These are phyloP conservation scores for Microcyclospora tardicrescens DNA, from an alignment of 2,329 filamentous ascomycete genomes.

Conservation along the genomic window DNA sequence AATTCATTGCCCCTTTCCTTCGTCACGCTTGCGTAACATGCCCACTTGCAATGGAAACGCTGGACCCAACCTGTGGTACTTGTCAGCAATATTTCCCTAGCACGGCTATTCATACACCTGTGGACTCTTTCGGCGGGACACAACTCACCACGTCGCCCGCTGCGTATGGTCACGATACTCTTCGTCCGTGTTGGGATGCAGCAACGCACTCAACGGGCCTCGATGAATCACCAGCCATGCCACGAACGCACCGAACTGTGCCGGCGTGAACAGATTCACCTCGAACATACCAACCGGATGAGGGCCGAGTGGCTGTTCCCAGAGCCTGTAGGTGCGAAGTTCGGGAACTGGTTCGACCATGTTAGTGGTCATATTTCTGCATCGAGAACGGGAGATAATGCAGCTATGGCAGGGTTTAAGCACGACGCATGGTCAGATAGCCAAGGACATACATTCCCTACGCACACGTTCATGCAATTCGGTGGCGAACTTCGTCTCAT, in stretches of 20 bases:
- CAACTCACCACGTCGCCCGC: constrained; percentile 49
- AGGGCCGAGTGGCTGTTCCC: constrained; percentile 65
- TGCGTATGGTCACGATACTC: constrained; percentile 51
- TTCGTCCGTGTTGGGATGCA: constrained; percentile 73
- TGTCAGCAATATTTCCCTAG: neutral
- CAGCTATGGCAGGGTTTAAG: neutral
- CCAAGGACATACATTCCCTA: constrained; percentile 50
- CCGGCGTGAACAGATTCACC: constrained; percentile 71
- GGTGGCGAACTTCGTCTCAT: constrained; percentile 53
- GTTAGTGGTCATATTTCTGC: neutral
- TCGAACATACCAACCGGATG: constrained; percentile 86
- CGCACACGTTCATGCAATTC: constrained; percentile 68
- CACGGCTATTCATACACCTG: neutral
- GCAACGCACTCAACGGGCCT: constrained; percentile 62
- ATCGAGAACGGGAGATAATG: neutral
- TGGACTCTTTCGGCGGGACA: neutral
- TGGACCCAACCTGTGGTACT: constrained; percentile 44
- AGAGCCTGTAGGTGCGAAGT: constrained; percentile 66
- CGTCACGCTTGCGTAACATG: constrained; percentile 24
- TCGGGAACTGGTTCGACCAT: constrained; percentile 53
- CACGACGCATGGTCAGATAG: neutral
- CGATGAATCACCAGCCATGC: constrained; percentile 74
- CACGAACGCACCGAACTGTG: constrained; percentile 66
- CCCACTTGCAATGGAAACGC: constrained; percentile 47
- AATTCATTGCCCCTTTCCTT: too few species aligned